Percentiles rank a stretch among this genome's conserved stretches.
These are phyloP conservation scores for Physcomitrium patens DNA, from an alignment of 225 moss, liverwort and hornwort genomes.

Conservation along the genomic window DNA sequence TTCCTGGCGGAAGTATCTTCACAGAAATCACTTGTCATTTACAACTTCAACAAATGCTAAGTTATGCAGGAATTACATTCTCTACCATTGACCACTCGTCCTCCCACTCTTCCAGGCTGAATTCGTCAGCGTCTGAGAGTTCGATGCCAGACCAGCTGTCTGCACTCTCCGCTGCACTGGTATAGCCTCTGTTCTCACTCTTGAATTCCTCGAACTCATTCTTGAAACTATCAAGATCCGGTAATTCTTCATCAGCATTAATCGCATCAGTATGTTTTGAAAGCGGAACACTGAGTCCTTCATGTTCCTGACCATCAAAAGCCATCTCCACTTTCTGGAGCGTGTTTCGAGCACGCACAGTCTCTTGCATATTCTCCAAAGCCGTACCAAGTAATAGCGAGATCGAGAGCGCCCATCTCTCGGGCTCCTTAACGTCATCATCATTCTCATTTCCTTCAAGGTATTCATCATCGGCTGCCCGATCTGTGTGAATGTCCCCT, in stretches of 20 bases:
- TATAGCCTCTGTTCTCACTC: constrained; percentile 48
- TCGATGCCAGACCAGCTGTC: constrained; percentile 58
- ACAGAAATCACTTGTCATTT: background rate
- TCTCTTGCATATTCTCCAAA: constrained; percentile 44
- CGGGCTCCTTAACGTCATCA: constrained; percentile 27
- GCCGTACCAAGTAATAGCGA: constrained; percentile 56
- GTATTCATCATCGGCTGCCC: constrained; percentile 23
- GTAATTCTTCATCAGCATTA: constrained; percentile 30
- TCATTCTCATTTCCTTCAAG: background rate
- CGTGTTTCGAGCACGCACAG: constrained; percentile 31
- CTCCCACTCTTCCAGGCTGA: constrained; percentile 44
- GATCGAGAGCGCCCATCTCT: constrained; percentile 60
- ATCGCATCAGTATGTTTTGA: constrained; percentile 25
- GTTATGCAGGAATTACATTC: constrained; percentile 39
- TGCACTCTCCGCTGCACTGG: constrained; percentile 39
- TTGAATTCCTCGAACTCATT: constrained; percentile 45
- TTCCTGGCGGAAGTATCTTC: background rate
- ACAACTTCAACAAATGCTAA: constrained; percentile 10
- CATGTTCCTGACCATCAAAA: background rate
- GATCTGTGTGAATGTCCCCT: constrained; percentile 30
- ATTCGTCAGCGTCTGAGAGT: constrained; percentile 49
- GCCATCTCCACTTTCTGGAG: constrained; percentile 28
- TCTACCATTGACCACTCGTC: constrained; percentile 61
- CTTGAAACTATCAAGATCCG: too few species aligned
- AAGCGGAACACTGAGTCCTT: background rate